A percentile compares a stretch with the other conserved stretches of the same genome.
Evolutionary conservation across 164 flowering plant genomes (phyloP).

Genomic region (Berberis vulgaris): DNA sequence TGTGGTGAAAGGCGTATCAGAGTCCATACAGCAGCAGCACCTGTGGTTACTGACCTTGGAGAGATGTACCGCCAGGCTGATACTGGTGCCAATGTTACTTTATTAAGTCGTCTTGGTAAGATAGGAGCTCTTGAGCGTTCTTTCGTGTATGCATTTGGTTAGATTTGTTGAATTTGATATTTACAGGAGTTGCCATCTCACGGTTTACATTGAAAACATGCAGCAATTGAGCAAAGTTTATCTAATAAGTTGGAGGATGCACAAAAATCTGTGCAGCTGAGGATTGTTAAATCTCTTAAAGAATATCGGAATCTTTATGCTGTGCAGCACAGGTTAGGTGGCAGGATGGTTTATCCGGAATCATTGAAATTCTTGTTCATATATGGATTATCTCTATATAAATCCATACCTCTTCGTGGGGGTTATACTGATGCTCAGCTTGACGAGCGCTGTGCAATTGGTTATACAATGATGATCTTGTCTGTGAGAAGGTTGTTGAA

Average conservation of each 20-base stretch:
- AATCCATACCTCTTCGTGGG: conserved; percentile 78
- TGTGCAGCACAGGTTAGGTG: conserved; percentile 85
- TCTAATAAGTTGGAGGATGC: conserved; percentile 91
- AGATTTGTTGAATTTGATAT: neutral
- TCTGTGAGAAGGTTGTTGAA: conserved; percentile 71
- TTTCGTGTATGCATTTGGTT: neutral
- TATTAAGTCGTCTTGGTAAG: conserved; percentile 76
- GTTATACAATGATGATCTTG: conserved; percentile 80
- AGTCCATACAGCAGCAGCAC: conserved; percentile 95
- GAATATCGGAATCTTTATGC: conserved; percentile 94
- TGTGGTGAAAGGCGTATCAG: conserved; percentile 98
- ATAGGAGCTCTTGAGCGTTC: neutral
- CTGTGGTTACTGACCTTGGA: conserved; percentile 83
- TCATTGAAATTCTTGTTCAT: conserved; percentile 62
- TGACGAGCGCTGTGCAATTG: conserved; percentile 96
- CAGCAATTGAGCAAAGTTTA: conserved; percentile 92
- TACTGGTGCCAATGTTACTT: conserved; percentile 70
- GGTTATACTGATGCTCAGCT: conserved; percentile 81
- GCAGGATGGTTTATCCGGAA: conserved; percentile 93
- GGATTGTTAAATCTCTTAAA: conserved; percentile 78
- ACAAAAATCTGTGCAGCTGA: conserved; percentile 46
- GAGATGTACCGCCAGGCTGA: conserved; percentile 98
- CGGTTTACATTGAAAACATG: conserved; percentile 6
- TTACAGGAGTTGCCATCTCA: conserved; percentile 1
- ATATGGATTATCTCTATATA: conserved; percentile 74